Base-by-base conservation (phyloP, 2,329 filamentous ascomycete species). In the Fusarium succisae region DNA sequence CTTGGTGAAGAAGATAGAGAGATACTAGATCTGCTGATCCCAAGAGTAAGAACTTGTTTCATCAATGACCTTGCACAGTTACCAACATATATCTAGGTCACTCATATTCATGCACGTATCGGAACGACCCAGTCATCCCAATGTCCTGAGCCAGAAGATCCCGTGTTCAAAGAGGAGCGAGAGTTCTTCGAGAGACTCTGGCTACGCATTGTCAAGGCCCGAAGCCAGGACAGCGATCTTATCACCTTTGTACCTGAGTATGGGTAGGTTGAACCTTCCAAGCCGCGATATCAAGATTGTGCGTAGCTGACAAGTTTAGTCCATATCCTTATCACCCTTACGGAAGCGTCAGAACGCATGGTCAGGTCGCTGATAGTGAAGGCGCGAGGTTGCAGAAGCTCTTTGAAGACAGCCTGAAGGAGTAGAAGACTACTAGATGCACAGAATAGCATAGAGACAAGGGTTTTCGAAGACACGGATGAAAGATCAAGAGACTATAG, bases 371-470 rank as follows among this genome's bases (percentile, higher is more conserved):
- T 22, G 50, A 53, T 22, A 53, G 32, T 12, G 50, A 53, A 26
- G 50, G 50, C 0, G 18, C 50, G 13, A 53, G 50, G 0, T 28
- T 54, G 4, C 35, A 54, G 8, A 28, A 39, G 6, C 18, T 53
- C 2, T 37, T 53, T 5, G 32, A 53, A 22, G n/a, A 26, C 0
- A 26, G 32, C 0, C 18, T 37, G 2, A 35, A 35, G 3, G 5
- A 18, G 15, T 24, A n/a, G 4, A 5, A 13, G 20, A 12, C 2
- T 12, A 6, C 1, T 5, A 6, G 6, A 20, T 0, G 9, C 14
- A n/a, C 6, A 11, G 22, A 1, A 6, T 1, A 11, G 22, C 1
- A 6, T 1, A 6, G 7, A 3, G 5, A 6, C 0, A n/a, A 15
- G 8, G 22, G 0, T 22, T 3, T 9, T 41, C 1, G 1, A 9